Evolutionary conservation across 73 alveolate genomes (phyloP).

Genomic region (Blepharisma japonicum): DNA sequence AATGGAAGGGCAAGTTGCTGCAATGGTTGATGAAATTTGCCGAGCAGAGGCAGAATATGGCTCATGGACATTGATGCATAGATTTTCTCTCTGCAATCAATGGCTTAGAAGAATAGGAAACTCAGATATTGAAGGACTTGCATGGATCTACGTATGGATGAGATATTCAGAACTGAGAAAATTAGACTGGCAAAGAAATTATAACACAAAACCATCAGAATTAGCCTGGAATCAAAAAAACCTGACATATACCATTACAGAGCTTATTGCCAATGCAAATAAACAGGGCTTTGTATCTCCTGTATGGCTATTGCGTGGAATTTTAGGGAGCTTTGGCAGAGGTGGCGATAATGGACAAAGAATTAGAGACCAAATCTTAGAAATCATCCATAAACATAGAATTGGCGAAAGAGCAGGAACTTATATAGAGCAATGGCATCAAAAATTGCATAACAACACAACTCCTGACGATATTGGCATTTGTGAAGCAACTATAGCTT

Average conservation of each 20-base stretch:
- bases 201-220: conserved; percentile 89
- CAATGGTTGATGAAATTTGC: conserved; percentile 55
- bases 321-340: conserved; percentile 78
- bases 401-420: neutral
- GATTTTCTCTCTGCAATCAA: conserved; percentile 66
- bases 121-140: conserved; percentile 37
- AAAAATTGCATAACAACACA: conserved; percentile 92
- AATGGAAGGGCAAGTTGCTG: conserved; percentile 43
- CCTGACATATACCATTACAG: conserved; percentile 3
- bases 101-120: conserved; percentile 33
- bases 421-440: conserved; percentile 92
- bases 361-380: conserved; percentile 87
- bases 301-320: conserved; percentile 17
- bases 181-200: conserved; percentile 88
- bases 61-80: conserved; percentile 81
- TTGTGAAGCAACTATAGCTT: conserved; percentile 86
- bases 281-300: neutral
- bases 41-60: conserved; percentile 67
- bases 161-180: conserved; percentile 61
- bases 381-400: conserved; percentile 62
- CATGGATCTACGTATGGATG: conserved; percentile 68
- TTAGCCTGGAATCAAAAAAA: conserved; percentile 47
- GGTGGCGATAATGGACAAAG: conserved; percentile 93
- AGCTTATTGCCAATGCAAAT: neutral
- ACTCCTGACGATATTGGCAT: conserved; percentile 92